Evolutionary conservation across 768 basidiomycete genomes (phyloP), one percentile per base, ranked within the genome.

Genomic region (Lentinula detonsa): DNA sequence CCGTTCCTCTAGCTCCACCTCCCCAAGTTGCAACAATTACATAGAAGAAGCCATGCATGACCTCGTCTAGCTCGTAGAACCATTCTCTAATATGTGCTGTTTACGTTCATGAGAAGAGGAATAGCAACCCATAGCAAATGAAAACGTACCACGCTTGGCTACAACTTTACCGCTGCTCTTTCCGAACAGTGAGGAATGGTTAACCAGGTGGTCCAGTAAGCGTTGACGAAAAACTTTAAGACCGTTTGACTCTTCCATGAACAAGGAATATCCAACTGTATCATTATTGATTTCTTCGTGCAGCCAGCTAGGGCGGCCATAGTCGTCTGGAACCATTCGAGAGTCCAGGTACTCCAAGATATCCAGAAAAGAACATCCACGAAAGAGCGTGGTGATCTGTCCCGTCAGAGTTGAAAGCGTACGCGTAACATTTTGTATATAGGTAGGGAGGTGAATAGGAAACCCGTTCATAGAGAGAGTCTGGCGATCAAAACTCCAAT

Each of bases 1-100:
- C 66, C 0, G 59, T 67, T 2, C 62, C 66, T 0, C 60, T 10
- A 6, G 66, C 61, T 0, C 66, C 67, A 0, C 67, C 67, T 0
- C 64, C 64, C 64, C 66, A 68, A 0, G 57, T 65, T 1, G 58
- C 5, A 5, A 61, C 60, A 0, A 67, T 33, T 0, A 53, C 50
- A 33, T 64, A 68, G 18, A 56, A 68, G 37, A 64, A 57, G 6
- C 61, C 61, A 0, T 39, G 61, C 0, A 67, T 39, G 1, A 65
- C 55, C 4, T 65, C 48, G 16, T 67, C 59, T 0, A 68, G 45
- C 5, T 67, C 34, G 0, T 31, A 2, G 1, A 68, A 54, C 60
- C 51, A 61, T 31, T 42, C n/a, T n/a, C n/a, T n/a, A n/a, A n/a
- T n/a, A n/a, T n/a, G n/a, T n/a, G n/a, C n/a, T n/a, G n/a, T n/a